Conservation (phyloP, 2,329 filamentous ascomycete species). For the Calonectria honghensis region DNA sequence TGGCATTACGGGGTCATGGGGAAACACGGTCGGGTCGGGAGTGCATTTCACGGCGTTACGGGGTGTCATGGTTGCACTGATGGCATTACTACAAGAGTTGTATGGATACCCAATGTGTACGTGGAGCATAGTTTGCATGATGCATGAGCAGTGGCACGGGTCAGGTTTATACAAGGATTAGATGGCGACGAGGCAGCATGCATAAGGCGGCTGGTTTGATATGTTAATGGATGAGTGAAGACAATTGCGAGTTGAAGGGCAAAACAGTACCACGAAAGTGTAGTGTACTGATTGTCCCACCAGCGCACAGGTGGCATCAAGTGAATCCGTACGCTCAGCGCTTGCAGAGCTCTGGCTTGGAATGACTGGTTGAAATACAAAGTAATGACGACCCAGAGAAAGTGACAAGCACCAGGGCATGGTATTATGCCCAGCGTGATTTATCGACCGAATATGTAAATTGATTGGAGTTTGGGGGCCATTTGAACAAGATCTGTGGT, state of each 20-base stretch:
- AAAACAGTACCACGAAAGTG: no score
- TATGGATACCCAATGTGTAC: slow-evolving; percentile 47
- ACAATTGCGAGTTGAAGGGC: background rate
- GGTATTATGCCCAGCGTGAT: background rate
- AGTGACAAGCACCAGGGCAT: background rate
- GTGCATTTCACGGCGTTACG: slow-evolving; percentile 47
- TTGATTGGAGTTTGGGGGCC: background rate
- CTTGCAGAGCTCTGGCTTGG: background rate
- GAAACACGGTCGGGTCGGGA: slow-evolving; percentile 9
- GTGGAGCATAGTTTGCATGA: slow-evolving; percentile 21
- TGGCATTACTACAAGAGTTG: slow-evolving; percentile 23
- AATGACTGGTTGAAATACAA: no score
- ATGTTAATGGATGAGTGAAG: background rate
- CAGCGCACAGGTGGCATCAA: background rate
- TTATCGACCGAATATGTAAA: background rate
- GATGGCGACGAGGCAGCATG: background rate
- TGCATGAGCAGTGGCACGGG: background rate
- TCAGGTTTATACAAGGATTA: slow-evolving; percentile 7
- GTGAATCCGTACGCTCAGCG: background rate
- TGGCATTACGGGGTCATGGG: slow-evolving; percentile 14
- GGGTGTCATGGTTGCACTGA: slow-evolving; percentile 28
- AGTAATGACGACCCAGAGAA: no score
- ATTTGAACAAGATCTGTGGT: background rate
- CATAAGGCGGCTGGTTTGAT: background rate
- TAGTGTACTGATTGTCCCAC: background rate